Evolutionary conservation across 495 filamentous ascomycete genomes (phyloP), one percentile per base, ranked within the genome.

Genomic region (Hypoxylon fragiforme): DNA sequence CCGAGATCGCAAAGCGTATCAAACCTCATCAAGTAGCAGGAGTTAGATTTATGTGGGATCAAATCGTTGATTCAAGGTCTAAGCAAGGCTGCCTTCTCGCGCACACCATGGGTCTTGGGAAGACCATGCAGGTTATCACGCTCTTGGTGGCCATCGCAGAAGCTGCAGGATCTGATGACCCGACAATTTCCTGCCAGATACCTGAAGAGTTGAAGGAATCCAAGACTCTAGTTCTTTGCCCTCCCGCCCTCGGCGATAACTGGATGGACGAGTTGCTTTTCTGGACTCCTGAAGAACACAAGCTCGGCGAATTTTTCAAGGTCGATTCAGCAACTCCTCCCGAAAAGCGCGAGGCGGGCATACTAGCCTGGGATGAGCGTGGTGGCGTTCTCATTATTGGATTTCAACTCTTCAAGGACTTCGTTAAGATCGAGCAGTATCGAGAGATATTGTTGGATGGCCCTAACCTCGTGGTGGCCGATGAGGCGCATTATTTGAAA

Each of bases 51-150:
- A 79, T 97, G 80, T 97, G 92, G 91, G 82, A 88, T 51, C 86
- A 95, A 50, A 66, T 96, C 18, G 84, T 90, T 5, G 60, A 68
- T 15, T 77, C 77, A 12, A 75, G 77, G 22, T 66, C 63, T 2
- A 73, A 73, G 18, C 83, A 88, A 65, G 92, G 92, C 4, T 95
- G 90, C 60, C 74, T 97, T 2, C 79, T 97, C 21, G 90, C 92
- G 1, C 92, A 96, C 65, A 90, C 89, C 1, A 96, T 96, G 92
- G 92, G 92, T 1, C 70, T 97, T 12, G 92, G 92, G 11, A 97
- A 97, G 70, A 96, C 92, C 0, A 88, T 96, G 82, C 92, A 96
- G 72, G 81, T 82, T 1, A 90, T 97, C 54, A 86, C 90, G 0
- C 69, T 97, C 30, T 77, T 97, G 1, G 76, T 87, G 3, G 86